phyloP scores from a whole-genome alignment of 2,329 filamentous ascomycete species.

The Pyrenochaeta sp. region DNA sequence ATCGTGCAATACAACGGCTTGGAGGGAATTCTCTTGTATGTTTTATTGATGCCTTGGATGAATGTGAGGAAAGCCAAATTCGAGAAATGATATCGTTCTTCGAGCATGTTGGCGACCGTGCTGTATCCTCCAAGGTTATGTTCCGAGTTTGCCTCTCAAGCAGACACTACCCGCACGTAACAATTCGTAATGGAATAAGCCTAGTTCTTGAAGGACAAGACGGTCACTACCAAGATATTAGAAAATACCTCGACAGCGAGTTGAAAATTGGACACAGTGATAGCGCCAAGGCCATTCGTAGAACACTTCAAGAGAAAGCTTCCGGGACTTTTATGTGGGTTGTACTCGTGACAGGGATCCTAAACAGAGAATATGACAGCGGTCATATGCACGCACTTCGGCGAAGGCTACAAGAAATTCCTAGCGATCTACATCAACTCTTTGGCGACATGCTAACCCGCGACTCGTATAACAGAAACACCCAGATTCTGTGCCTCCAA shows the following conservation, averaged over 20 bases:
- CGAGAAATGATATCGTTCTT: slow-evolving; percentile 56
- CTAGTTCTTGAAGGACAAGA: slow-evolving; percentile 47
- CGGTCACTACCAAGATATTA: slow-evolving; percentile 20
- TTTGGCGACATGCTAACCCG: slow-evolving; percentile 10
- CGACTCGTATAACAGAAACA: slow-evolving; percentile 3
- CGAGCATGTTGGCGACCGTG: slow-evolving; percentile 46
- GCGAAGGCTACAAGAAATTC: slow-evolving; percentile 33
- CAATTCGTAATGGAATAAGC: slow-evolving; percentile 31
- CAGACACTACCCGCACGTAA: slow-evolving; percentile 57
- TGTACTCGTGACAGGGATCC: background rate
- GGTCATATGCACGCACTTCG: slow-evolving; percentile 40
- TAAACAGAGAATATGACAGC: slow-evolving; percentile 4
- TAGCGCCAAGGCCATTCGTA: background rate
- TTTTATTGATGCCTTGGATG: slow-evolving; percentile 57
- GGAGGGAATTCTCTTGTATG: slow-evolving; percentile 13
- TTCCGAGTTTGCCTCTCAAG: slow-evolving; percentile 29
- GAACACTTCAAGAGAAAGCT: background rate
- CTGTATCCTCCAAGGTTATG: background rate
- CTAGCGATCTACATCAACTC: slow-evolving; percentile 7
- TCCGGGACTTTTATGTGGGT: background rate
- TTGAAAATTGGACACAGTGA: background rate
- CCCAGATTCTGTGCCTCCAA: slow-evolving; percentile 6
- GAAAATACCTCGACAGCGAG: background rate
- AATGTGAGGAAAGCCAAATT: slow-evolving; percentile 55
- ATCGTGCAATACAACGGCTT: slow-evolving; percentile 7